Evolutionary conservation across 1,284 basidiomycete genomes (phyloP).

Genomic region (Singerocomus inundabilis): DNA sequence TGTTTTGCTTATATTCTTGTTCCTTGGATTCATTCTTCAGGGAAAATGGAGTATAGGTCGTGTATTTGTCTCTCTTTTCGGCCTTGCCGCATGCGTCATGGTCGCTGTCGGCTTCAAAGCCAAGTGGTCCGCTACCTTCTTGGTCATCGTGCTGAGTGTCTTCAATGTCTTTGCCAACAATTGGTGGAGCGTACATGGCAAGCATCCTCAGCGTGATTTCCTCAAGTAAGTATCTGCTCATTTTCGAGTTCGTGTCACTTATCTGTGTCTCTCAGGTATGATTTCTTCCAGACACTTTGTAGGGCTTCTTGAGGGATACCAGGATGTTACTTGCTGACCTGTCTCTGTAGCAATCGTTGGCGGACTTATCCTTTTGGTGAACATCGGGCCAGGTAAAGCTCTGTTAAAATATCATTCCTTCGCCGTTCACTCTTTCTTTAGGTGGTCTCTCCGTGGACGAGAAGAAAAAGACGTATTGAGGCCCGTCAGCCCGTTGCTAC

Average conservation of each 20-base stretch:
- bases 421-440: constrained; percentile 23
- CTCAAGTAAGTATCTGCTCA: constrained; percentile 63
- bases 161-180: constrained; percentile 99
- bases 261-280: constrained; percentile 54
- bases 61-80: constrained; percentile 83
- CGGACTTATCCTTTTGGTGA: constrained; percentile 94
- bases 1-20: constrained; percentile 97
- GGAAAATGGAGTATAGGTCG: constrained; percentile 88
- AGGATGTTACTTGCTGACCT: constrained; percentile 13
- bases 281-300: constrained; percentile 95
- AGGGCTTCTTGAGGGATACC: constrained; percentile 32
- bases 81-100: constrained; percentile 92
- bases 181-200: constrained; percentile 95
- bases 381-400: constrained; percentile 86
- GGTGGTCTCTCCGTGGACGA: constrained; percentile 97
- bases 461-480: constrained; percentile 93
- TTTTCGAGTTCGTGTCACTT: constrained; percentile 11
- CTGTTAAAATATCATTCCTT: not conserved
- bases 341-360: constrained; percentile 84
- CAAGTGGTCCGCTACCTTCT: constrained; percentile 97
- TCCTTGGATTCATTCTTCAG: constrained; percentile 96
- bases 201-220: constrained; percentile 96
- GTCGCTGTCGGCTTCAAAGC: constrained; percentile 99
- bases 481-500: too few relatives aligned
- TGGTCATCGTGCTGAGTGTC: constrained; percentile 86